Evolutionary conservation across 2,329 filamentous ascomycete genomes (phyloP).

Genomic region (Aspergillus calidoustus): DNA sequence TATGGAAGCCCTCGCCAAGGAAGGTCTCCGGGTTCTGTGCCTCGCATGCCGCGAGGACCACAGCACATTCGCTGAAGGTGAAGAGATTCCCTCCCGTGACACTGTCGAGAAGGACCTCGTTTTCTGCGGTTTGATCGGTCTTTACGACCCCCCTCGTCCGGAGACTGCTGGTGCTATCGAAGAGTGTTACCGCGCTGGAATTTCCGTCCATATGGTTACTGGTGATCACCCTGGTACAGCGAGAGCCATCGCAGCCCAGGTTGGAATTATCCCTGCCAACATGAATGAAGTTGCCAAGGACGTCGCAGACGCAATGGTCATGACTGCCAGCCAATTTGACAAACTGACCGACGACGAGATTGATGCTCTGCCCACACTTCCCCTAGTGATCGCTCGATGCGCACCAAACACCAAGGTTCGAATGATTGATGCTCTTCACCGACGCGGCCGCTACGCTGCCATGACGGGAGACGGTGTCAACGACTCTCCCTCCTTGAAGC

Average conservation of each 20-base stretch:
- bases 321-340: constrained; percentile 79
- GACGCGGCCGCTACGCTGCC: constrained; percentile 72
- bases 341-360: constrained; percentile 75
- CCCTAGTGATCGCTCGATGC: constrained; percentile 63
- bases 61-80: constrained; percentile 14
- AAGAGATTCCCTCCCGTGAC: constrained; percentile 51
- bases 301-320: constrained; percentile 71
- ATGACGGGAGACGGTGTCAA: constrained; percentile 94
- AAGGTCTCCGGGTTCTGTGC: constrained; percentile 71
- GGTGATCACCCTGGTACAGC: constrained; percentile 82
- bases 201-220: constrained; percentile 82
- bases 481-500: constrained; percentile 79
- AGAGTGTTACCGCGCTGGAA: constrained; percentile 73
- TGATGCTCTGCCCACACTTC: constrained; percentile 60
- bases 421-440: constrained; percentile 71
- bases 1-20: constrained; percentile 69
- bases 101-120: constrained; percentile 70
- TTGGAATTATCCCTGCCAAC: constrained; percentile 74
- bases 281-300: constrained; percentile 63
- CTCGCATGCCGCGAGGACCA: constrained; percentile 56
- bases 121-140: constrained; percentile 80
- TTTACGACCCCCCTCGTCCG: constrained; percentile 83
- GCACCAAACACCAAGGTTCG: constrained; percentile 73
- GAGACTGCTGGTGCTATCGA: constrained; percentile 76
- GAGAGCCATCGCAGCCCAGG: constrained; percentile 75